Evolutionary conservation across 2,329 filamentous ascomycete species (phyloP).

Genomic region (Cordyceps farinosa): DNA sequence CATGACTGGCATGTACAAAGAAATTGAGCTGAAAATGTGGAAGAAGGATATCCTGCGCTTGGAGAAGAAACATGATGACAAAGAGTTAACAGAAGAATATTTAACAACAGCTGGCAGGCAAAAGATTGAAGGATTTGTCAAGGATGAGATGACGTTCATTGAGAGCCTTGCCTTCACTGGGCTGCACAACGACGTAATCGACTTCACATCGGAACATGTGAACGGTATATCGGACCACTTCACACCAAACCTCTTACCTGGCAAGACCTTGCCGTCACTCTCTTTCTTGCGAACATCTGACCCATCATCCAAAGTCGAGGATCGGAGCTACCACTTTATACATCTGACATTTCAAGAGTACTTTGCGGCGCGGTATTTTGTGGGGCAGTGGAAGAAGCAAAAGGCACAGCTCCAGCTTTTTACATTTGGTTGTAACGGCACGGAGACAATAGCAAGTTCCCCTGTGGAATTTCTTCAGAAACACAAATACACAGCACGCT

Average conservation of each 20-base stretch:
- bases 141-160: too few relatives aligned
- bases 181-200: too few relatives aligned
- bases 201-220: too few relatives aligned
- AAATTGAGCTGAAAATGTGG: constrained; percentile 36
- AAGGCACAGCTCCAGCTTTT: constrained; percentile 21
- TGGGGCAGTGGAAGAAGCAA: constrained; percentile 27
- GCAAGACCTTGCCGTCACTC: too few relatives aligned
- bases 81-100: too few relatives aligned
- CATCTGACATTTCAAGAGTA: constrained; percentile 43
- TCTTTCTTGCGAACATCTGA: constrained; percentile 38
- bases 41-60: constrained; percentile 35
- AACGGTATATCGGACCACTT: too few relatives aligned
- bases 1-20: constrained; percentile 36
- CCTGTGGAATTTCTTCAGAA: constrained; percentile 28
- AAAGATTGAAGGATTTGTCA: too few relatives aligned
- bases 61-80: too few relatives aligned
- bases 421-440: constrained; percentile 11
- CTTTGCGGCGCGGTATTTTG: constrained; percentile 38
- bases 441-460: constrained; percentile 1
- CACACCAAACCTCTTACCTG: too few relatives aligned
- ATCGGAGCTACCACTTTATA: constrained; percentile 36
- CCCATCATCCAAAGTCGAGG: constrained; percentile 18
- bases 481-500: constrained; percentile 37
- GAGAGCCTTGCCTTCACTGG: too few relatives aligned
- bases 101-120: too few relatives aligned